Conservation (phyloP, 768 basidiomycete species). For the Trametes coccinea region DNA sequence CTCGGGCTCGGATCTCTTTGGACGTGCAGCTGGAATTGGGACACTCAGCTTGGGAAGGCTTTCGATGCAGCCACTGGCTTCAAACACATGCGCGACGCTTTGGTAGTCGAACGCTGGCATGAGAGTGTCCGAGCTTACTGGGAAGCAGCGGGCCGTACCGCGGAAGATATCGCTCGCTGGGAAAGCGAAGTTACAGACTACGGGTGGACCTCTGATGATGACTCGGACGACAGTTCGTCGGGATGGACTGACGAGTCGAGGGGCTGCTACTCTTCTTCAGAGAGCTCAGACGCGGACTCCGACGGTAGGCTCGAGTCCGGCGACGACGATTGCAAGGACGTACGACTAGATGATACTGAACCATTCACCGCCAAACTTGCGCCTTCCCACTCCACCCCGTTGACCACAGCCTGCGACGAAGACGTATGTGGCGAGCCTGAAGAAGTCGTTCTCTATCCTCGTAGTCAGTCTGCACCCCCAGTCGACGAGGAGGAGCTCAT, state of each 20-base stretch:
- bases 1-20: neutral
- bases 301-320: too few species aligned
- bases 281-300: neutral
- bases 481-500: neutral
- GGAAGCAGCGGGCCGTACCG: neutral
- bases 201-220: neutral
- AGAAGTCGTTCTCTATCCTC: neutral
- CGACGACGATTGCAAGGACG: too few species aligned
- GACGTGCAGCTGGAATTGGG: slow-evolving; percentile 2
- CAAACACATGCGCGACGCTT: neutral
- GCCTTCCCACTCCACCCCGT: neutral
- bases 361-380: too few species aligned
- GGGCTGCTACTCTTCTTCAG: neutral
- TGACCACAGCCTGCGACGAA: neutral
- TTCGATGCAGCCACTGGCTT: neutral
- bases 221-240: neutral
- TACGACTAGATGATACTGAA: too few species aligned
- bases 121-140: neutral
- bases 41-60: neutral
- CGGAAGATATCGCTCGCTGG: neutral
- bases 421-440: neutral
- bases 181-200: neutral
- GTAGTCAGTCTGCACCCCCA: neutral
- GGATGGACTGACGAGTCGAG: neutral
- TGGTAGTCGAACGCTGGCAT: neutral